Base-by-base conservation (phyloP, 169 alveolate species). In the Theileria luwenshuni region DNA sequence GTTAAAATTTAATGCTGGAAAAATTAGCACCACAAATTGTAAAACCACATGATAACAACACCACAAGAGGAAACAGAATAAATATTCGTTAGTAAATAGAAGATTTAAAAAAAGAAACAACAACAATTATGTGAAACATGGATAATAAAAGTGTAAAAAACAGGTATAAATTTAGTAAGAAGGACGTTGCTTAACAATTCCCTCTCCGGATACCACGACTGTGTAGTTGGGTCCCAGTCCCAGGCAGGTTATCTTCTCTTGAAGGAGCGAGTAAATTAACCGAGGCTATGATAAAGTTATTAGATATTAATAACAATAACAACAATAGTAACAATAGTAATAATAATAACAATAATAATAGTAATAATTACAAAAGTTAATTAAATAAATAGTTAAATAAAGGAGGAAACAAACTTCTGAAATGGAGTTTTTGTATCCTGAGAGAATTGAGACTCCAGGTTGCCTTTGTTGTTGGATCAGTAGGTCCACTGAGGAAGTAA, bases 361-460 rank as follows among this genome's bases (percentile, higher is more conserved):
- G 48, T 83, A 59, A n/a, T 56, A 42, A 28, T 69, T 2, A 10
- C 3, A 60, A 0, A 49, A 60, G 21, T n/a, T n/a, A n/a, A n/a
- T n/a, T n/a, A n/a, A n/a, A n/a, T n/a, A n/a, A n/a, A n/a, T n/a
- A n/a, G n/a, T n/a, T n/a, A n/a, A n/a, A n/a, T n/a, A n/a, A n/a
- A n/a, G n/a, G n/a, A n/a, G n/a, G n/a, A n/a, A n/a, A 19, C 54
- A 19, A 19, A 71, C 80, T 51, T 52, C 70, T 52, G 71, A 48
- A 77, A 87, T 77, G 27, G 86, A 75, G 59, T 42, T 83, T 69
- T 91, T 86, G 15, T 80, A 62, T 19, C 96, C 96, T 0, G 96
- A 90, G 19, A 70, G 83, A 27, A 86, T 77, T 41, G 96, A 90
- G 21, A 91, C 92, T 17, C 96, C 96, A n/a, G 95, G 93, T 69